A percentile compares a stretch with the other conserved stretches of the same genome.
Evolutionary conservation across 257 asterid genomes (phyloP).

Genomic region (Solanum sejunctum): DNA sequence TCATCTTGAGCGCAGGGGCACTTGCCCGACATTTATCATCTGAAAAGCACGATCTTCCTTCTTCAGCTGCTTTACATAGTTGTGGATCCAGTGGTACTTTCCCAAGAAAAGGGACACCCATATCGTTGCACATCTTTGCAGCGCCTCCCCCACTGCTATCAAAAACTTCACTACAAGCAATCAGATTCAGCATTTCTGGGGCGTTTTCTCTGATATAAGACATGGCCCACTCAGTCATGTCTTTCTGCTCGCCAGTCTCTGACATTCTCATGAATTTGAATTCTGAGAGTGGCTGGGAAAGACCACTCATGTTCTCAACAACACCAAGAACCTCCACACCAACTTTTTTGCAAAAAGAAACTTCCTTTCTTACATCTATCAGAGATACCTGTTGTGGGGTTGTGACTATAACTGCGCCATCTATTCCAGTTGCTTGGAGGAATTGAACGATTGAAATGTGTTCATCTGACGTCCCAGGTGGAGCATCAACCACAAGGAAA

Average conservation of each 20-base stretch:
- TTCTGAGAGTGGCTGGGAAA: slow-evolving; percentile 48
- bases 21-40: slow-evolving; percentile 42
- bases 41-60: slow-evolving; percentile 76
- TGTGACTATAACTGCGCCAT: slow-evolving; percentile 82
- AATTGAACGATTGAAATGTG: slow-evolving; percentile 82
- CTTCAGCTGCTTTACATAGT: slow-evolving; percentile 86
- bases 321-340: slow-evolving; percentile 69
- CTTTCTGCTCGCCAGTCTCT: slow-evolving; percentile 44
- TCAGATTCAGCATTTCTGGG: slow-evolving; percentile 47
- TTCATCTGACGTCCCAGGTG: slow-evolving; percentile 96
- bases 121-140: slow-evolving; percentile 67
- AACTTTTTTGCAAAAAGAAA: slow-evolving; percentile 78
- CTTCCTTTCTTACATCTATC: slow-evolving; percentile 84
- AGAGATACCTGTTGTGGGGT: slow-evolving; percentile 93
- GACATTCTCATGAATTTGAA: slow-evolving; percentile 33
- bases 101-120: slow-evolving; percentile 82
- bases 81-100: slow-evolving; percentile 84
- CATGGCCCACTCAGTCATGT: slow-evolving; percentile 46
- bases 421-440: slow-evolving; percentile 72
- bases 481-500: slow-evolving; percentile 84
- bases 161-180: slow-evolving; percentile 60
- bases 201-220: slow-evolving; percentile 48
- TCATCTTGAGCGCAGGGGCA: slow-evolving; percentile 53
- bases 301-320: slow-evolving; percentile 92
- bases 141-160: slow-evolving; percentile 90